Base-by-base conservation (phyloP, 495 filamentous ascomycete species). In the Letharia columbiana region DNA sequence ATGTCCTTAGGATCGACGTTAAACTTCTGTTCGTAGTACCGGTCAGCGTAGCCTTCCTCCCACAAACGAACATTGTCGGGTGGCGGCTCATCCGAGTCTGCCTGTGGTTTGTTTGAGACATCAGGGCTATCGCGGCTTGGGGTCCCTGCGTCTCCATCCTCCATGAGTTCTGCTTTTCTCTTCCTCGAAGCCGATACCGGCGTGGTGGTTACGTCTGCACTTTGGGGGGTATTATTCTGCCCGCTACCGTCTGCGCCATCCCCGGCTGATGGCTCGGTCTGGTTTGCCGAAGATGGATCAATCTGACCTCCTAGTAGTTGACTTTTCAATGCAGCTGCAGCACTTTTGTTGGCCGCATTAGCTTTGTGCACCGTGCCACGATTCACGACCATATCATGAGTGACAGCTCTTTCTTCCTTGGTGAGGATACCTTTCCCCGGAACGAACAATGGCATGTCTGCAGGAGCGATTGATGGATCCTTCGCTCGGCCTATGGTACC, bases 11-110 rank as follows among this genome's bases (percentile, higher is more conserved):
- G 84, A 63, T 89, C 87, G 49, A 92, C 90, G n/a, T 87, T 76
- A 76, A 99, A 99, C 73, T 99, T 99, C 75, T 96, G 90, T 75
- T 96, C 88, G 74, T 99, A 99, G 75, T 99, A 99, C 47, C 94
- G 82, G 73, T 96, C 93, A 42, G 87, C 87, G 77, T 98, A 99
- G 42, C 94, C 94, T 64, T 89, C 83, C 72, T 98, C 95, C 95
- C 94, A 99, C 18, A 99, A 80, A 60, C 88, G 84, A 61, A 99
- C 91, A 18, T 84, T 90, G 70, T 99, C 94, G 60, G 82, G 81
- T 1, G 88, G 82, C 52, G 81, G 77, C 44, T 88, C 89, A 63
- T 88, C 86, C 18, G 79, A 75, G 39, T 84, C 73, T 33, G 58
- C 64, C 47, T 40, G 20, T 12, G 64, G 45, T 9, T 80, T 74